These are phyloP conservation scores for Penicillium sp. DNA, from an alignment of 2,329 filamentous ascomycete species.

Conservation along the genomic window DNA sequence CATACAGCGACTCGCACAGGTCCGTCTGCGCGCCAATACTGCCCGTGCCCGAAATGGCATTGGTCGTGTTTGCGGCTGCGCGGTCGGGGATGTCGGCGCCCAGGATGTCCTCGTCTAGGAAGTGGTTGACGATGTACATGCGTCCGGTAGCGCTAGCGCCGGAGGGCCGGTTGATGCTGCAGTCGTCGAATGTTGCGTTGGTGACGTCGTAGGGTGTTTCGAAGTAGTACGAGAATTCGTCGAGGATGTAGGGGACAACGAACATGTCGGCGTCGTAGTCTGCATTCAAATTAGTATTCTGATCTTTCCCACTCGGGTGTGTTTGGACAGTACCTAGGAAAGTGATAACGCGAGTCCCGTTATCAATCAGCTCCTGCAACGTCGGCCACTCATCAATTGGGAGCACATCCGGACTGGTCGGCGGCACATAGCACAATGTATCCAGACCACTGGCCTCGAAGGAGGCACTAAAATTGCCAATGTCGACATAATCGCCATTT, in stretches of 20 bases:
- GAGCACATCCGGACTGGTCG: constrained; percentile 24
- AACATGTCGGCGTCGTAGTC: constrained; percentile 39
- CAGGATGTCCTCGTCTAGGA: constrained; percentile 40
- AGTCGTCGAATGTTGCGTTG: constrained; percentile 38
- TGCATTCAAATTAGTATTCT: constrained; percentile 12
- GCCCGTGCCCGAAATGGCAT: constrained; percentile 38
- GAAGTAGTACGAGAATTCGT: constrained; percentile 44
- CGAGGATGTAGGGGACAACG: constrained; percentile 39
- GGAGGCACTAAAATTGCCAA: constrained; percentile 30
- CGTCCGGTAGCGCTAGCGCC: constrained; percentile 34
- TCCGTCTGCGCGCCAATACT: constrained; percentile 43
- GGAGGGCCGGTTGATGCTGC: constrained; percentile 42
- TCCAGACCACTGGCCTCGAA: constrained; percentile 31
- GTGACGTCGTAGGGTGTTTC: constrained; percentile 44
- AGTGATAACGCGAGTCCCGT: constrained; percentile 41
- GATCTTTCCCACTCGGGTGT: neutral
- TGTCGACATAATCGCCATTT: constrained; percentile 50
- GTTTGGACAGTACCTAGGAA: constrained; percentile 34
- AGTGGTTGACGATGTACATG: constrained; percentile 50
- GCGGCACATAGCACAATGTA: constrained; percentile 36
- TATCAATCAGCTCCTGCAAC: constrained; percentile 37
- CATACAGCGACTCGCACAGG: constrained; percentile 36
- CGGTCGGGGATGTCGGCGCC: constrained; percentile 44
- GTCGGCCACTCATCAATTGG: constrained; percentile 41
- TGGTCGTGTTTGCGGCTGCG: constrained; percentile 35